These are phyloP conservation scores for Leccinum pseudoinsigne DNA, from an alignment of 1,284 basidiomycete species.

Conservation along the genomic window DNA sequence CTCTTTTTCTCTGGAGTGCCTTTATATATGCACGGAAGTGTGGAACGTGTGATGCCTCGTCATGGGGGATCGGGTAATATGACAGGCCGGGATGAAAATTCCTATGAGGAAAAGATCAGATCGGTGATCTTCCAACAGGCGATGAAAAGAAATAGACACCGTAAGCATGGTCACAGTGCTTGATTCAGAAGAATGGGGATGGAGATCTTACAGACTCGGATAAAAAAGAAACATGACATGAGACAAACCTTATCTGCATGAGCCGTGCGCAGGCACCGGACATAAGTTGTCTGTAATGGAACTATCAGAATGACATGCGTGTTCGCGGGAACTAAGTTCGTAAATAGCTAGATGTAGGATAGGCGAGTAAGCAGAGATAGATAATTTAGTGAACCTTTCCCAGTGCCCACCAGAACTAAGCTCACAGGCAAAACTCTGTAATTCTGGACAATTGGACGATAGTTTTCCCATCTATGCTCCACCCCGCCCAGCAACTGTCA, in stretches of 20 bases:
- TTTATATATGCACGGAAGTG: constrained; percentile 28
- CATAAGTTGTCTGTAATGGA: constrained; percentile 8
- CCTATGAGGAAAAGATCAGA: constrained; percentile 22
- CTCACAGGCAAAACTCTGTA: constrained; percentile 14
- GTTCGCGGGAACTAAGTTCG: constrained; percentile 14
- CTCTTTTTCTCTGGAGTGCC: constrained; percentile 6
- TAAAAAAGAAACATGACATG: constrained; percentile 36
- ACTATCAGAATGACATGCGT: constrained; percentile 16
- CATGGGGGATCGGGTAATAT: constrained; percentile 20
- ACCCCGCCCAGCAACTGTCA: not conserved
- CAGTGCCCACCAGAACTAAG: constrained; percentile 8
- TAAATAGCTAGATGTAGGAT: constrained; percentile 12
- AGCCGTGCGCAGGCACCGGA: constrained; percentile 28
- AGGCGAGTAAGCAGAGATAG: constrained; percentile 17
- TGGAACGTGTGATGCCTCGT: constrained; percentile 19
- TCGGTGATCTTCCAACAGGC: constrained; percentile 20
- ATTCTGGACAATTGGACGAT: constrained; percentile 18
- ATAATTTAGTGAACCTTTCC: constrained; percentile 23
- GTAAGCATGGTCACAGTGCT: constrained; percentile 16
- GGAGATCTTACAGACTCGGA: constrained; percentile 28
- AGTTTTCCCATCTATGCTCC: constrained; percentile 19
- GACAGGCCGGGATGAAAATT: constrained; percentile 11
- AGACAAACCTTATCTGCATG: constrained; percentile 34
- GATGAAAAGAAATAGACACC: constrained; percentile 17
- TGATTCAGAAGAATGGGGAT: constrained; percentile 20